A percentile compares a stretch with the other conserved stretches of the same genome.
phyloP scores from a whole-genome alignment of 2,329 filamentous ascomycete genomes.

The Ophiobolus disseminans region DNA sequence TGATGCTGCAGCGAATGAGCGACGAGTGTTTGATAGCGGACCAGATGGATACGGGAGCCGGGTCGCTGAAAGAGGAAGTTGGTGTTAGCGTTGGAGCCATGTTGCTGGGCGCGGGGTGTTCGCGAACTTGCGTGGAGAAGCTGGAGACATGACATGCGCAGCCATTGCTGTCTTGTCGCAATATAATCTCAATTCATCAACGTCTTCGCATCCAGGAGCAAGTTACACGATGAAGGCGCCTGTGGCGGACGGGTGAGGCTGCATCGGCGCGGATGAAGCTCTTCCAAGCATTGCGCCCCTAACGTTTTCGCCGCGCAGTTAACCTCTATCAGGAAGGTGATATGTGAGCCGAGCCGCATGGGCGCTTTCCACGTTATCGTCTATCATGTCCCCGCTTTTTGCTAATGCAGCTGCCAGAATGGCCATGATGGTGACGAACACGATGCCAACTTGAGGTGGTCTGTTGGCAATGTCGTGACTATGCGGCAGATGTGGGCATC shows the following conservation, averaged over 20 bases:
- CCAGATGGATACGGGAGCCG: constrained; percentile 5
- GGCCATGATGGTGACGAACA: neutral
- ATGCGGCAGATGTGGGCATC: too few relatives aligned
- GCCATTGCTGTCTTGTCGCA: too few relatives aligned
- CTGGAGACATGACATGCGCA: too few relatives aligned
- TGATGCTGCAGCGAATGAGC: constrained; percentile 20
- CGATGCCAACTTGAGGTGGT: too few relatives aligned
- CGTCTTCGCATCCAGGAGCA: neutral
- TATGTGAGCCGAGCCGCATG: constrained; percentile 1
- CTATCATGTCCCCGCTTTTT: neutral
- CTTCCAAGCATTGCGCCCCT: neutral
- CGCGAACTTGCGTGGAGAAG: too few relatives aligned
- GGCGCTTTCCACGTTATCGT: neutral
- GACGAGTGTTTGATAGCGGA: constrained; percentile 9
- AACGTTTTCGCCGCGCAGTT: neutral
- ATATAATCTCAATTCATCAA: too few relatives aligned
- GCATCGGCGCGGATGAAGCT: neutral
- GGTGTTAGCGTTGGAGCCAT: neutral
- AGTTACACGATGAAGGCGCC: neutral
- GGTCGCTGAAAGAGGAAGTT: constrained; percentile 8
- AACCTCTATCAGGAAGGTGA: constrained; percentile 2
- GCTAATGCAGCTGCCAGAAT: neutral
- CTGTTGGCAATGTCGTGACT: too few relatives aligned
- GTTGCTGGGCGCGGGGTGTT: neutral
- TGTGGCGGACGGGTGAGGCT: neutral